These are phyloP conservation scores for Speleostelium caveatum DNA, from an alignment of 78 protist species.

Conservation along the genomic window DNA sequence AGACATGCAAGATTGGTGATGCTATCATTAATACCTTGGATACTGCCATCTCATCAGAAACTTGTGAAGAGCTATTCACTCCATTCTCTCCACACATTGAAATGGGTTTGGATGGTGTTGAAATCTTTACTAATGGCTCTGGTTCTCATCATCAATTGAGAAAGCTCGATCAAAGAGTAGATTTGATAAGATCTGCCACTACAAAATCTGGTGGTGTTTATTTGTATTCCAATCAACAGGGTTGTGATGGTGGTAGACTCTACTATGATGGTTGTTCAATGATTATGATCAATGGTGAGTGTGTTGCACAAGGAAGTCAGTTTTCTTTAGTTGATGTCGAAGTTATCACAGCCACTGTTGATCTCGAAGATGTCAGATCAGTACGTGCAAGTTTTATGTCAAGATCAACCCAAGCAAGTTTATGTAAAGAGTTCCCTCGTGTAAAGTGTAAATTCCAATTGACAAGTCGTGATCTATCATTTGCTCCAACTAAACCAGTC, in stretches of 20 bases:
- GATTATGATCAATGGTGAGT: conserved; percentile 84
- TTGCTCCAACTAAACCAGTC: conserved; percentile 8
- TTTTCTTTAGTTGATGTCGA: conserved; percentile 82
- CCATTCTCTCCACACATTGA: conserved; percentile 83
- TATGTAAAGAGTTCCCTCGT: conserved; percentile 65
- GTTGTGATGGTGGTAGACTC: conserved; percentile 93
- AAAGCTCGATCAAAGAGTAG: conserved; percentile 86
- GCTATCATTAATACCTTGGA: conserved; percentile 60
- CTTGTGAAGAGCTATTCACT: conserved; percentile 93
- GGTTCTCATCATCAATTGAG: conserved; percentile 94
- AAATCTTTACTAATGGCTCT: conserved; percentile 90
- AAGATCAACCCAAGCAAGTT: conserved; percentile 65
- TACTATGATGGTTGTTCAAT: conserved; percentile 93
- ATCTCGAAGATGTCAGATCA: conserved; percentile 75
- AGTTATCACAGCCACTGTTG: conserved; percentile 83
- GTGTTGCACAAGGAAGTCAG: conserved; percentile 87
- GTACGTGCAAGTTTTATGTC: conserved; percentile 42
- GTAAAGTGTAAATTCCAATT: conserved; percentile 39
- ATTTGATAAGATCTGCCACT: conserved; percentile 83
- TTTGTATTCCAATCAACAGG: conserved; percentile 81
- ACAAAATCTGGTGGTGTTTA: conserved; percentile 80
- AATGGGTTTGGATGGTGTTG: conserved; percentile 87
- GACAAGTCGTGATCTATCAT: neutral
- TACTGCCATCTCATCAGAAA: conserved; percentile 74
- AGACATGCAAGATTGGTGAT: conserved; percentile 84